Conservation (phyloP, 441 rosid species). For the Populus hybrid region DNA sequence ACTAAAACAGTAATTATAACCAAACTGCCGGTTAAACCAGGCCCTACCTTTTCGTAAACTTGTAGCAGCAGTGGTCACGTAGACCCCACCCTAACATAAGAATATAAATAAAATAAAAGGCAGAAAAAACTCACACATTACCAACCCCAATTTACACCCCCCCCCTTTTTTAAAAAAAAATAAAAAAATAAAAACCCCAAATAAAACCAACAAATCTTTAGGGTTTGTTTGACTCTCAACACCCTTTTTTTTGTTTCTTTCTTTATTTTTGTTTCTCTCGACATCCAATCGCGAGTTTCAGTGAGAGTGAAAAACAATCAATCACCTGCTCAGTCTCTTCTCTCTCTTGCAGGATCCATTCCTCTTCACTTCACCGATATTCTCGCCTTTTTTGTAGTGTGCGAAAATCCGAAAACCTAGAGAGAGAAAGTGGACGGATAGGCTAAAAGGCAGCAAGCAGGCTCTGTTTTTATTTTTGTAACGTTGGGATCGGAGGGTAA, state of each 20-base stretch:
- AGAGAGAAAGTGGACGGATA: slow-evolving; percentile 16
- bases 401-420: slow-evolving; percentile 6
- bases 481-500: slow-evolving; percentile 64
- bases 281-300: slow-evolving; percentile 31
- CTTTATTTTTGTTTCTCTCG: neutral
- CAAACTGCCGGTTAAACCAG: neutral
- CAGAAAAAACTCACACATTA: neutral
- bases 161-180: neutral
- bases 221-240: slow-evolving; percentile 44
- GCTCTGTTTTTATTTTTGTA: slow-evolving; percentile 1
- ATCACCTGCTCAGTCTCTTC: neutral
- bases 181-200: slow-evolving; percentile 4
- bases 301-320: neutral
- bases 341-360: neutral
- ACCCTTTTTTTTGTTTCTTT: neutral
- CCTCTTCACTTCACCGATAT: neutral
- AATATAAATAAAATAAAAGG: neutral
- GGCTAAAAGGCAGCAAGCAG: slow-evolving; percentile 7
- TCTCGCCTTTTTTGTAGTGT: neutral
- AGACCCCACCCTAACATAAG: slow-evolving; percentile 12
- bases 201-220: slow-evolving; percentile 27
- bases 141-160: neutral
- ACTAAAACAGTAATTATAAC: neutral
- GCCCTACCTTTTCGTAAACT: neutral
- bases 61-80: neutral